phyloP scores from a whole-genome alignment of 176 grass and related monocot genomes.

The Oryza longistaminata region DNA sequence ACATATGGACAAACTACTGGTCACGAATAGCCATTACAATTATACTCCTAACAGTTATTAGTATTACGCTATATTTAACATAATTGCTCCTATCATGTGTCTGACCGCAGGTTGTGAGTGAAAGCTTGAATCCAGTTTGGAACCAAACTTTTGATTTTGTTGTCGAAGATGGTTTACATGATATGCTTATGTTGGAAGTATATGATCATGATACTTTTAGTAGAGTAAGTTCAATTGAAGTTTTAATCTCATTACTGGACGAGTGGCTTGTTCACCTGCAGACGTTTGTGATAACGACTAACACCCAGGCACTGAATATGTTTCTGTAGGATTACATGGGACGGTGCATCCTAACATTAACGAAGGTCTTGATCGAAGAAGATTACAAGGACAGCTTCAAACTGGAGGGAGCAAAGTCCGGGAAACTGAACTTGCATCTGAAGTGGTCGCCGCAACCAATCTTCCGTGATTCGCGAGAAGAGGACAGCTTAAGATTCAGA shows the following conservation, averaged over 20 bases:
- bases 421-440: constrained; percentile 80
- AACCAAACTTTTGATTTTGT: constrained; percentile 90
- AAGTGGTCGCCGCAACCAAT: constrained; percentile 83
- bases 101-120: constrained; percentile 67
- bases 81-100: constrained; percentile 11
- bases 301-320: background rate
- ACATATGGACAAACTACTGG: constrained; percentile 3
- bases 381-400: constrained; percentile 71
- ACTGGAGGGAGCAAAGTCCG: constrained; percentile 77
- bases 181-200: constrained; percentile 95
- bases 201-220: constrained; percentile 92
- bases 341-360: constrained; percentile 80
- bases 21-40: background rate
- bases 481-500: constrained; percentile 25
- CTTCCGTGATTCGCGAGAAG: constrained; percentile 49
- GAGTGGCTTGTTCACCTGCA: background rate
- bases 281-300: background rate
- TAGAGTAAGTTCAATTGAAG: constrained; percentile 59
- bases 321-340: constrained; percentile 80
- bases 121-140: constrained; percentile 84
- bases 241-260: background rate
- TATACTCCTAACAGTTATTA: background rate
- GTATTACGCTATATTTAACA: constrained; percentile 9
- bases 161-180: constrained; percentile 95
- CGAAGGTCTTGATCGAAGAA: constrained; percentile 80